A percentile compares a stretch with the other conserved stretches of the same genome.
Evolutionary conservation across 164 flowering plant species (phyloP).

Genomic region (Aristolochia fimbriata): DNA sequence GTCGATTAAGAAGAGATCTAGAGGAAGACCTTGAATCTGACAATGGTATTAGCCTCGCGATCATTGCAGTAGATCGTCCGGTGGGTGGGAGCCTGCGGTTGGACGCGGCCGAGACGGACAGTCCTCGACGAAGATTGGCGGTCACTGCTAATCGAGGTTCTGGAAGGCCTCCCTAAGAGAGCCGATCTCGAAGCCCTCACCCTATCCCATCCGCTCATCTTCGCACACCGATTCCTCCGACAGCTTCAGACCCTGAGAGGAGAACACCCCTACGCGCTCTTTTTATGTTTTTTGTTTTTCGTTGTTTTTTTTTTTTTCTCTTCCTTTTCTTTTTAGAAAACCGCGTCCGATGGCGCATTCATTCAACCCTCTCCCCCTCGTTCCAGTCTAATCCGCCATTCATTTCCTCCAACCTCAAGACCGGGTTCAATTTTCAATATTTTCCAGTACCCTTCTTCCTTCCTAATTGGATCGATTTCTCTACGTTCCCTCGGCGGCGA

Average conservation of each 20-base stretch:
- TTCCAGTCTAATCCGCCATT: too few species aligned
- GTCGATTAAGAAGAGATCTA: not conserved
- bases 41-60: slow-evolving; percentile 61
- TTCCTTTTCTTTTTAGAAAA: too few species aligned
- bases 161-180: slow-evolving; percentile 2
- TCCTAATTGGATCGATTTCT: too few species aligned
- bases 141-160: slow-evolving; percentile 10
- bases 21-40: slow-evolving; percentile 59
- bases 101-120: slow-evolving; percentile 67
- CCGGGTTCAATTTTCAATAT: too few species aligned
- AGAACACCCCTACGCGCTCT: too few species aligned
- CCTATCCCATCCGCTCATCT: slow-evolving; percentile 40
- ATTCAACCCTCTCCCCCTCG: too few species aligned
- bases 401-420: too few species aligned
- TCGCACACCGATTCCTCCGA: not conserved
- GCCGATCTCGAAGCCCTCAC: slow-evolving; percentile 24
- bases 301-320: too few species aligned
- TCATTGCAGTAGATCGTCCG: slow-evolving; percentile 80
- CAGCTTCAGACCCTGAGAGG: not conserved
- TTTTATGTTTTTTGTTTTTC: too few species aligned
- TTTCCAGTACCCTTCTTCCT: too few species aligned
- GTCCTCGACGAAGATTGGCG: slow-evolving; percentile 30
- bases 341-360: too few species aligned
- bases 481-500: too few species aligned
- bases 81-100: slow-evolving; percentile 81